Base-by-base conservation (phyloP, 495 filamentous ascomycete species). In the Niebla homalea region DNA sequence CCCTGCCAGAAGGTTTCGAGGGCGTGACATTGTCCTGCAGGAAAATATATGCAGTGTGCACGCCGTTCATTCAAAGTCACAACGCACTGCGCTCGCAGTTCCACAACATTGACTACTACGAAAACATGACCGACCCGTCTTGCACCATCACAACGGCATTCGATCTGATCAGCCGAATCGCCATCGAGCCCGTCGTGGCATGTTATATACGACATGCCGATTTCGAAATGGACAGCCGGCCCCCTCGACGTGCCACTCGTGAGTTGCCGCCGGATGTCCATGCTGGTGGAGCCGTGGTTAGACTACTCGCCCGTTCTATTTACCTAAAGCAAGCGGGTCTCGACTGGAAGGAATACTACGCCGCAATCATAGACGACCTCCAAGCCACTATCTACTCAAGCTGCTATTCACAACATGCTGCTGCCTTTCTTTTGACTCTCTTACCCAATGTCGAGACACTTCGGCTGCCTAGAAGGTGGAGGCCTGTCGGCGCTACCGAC, bases 1-100 rank as follows among this genome's bases (percentile, higher is more conserved):
- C 56, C 55, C 44, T 65, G 56, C 62, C 67, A 51, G 57, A 66
- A 50, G 64, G 66, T 20, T 65, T 70, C 50, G 65, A 67, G 57
- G 65, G 63, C 58, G 22, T 70, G 49, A 64, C 60, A 48, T 56
- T 65, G 39, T 64, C 64, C 44, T 70, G 64, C 55, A 67, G 54
- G 58, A 57, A 39, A 52, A 52, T 63, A 32, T 48, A 62, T 50
- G 46, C 39, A 18, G 41, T 54, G 46, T 64, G 60, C 52, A 59
- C 53, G 42, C 44, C 60, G 19, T 62, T 62, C 51, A 56, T 70
- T 46, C 36, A 49, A 45, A 51, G 47, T 40, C 60, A 70, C 57
- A 61, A 65, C 56, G 45, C 54, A 48, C 59, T 68, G 23, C 59
- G 63, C 58, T 61, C 36, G 39, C 63, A 51, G 41, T 68, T 65